phyloP scores from a whole-genome alignment of 768 basidiomycete genomes.

The Psilocybe cubensis region DNA sequence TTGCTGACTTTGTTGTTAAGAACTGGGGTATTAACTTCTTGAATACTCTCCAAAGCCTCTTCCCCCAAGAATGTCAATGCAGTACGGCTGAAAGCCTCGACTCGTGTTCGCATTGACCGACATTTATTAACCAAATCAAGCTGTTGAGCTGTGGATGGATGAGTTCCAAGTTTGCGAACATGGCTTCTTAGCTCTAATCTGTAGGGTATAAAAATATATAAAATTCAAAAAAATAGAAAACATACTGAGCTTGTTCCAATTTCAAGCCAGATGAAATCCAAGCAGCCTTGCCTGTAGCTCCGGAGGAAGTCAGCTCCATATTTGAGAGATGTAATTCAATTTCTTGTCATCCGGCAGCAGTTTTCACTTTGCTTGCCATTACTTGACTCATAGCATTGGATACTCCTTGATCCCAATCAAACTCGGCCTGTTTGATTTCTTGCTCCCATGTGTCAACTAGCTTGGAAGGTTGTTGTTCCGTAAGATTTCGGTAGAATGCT shows the following conservation, averaged over 20 bases:
- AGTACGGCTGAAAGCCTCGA: background rate
- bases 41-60: background rate
- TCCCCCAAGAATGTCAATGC: background rate
- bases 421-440: too few species aligned
- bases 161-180: background rate
- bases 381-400: too few species aligned
- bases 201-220: too few species aligned
- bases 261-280: background rate
- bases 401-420: too few species aligned
- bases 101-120: background rate
- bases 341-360: background rate
- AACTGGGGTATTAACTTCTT: background rate
- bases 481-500: background rate
- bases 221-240: too few species aligned
- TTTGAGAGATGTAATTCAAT: background rate
- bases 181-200: background rate
- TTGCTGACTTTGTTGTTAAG: background rate
- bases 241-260: conserved; percentile 4
- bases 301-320: background rate
- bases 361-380: background rate
- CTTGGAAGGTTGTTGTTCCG: too few species aligned
- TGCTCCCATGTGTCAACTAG: too few species aligned
- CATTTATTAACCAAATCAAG: background rate
- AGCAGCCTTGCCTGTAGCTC: background rate
- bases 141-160: background rate